These are phyloP conservation scores for Cupressus sempervirens DNA, from an alignment of 75 land plant genomes.

Conservation along the genomic window DNA sequence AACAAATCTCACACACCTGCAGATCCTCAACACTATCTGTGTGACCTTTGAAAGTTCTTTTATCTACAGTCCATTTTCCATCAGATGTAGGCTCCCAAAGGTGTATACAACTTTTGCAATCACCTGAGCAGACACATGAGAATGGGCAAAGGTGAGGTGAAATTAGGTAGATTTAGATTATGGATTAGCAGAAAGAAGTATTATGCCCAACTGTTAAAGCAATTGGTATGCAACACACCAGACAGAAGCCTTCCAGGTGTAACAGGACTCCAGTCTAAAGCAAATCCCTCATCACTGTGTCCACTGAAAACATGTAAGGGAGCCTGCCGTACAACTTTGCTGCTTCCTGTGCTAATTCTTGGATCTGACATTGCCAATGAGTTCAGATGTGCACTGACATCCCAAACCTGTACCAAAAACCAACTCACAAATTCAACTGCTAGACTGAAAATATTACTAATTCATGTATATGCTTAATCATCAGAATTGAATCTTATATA, in stretches of 20 bases:
- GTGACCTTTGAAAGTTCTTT: constrained; percentile 57
- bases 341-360: constrained; percentile 25
- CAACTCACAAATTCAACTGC: not conserved
- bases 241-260: constrained; percentile 77
- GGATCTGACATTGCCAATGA: constrained; percentile 59
- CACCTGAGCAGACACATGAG: constrained; percentile 39
- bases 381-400: constrained; percentile 63
- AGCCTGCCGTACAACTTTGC: constrained; percentile 38
- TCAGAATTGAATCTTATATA: not conserved
- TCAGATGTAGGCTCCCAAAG: constrained; percentile 81
- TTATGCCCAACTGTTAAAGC: not conserved
- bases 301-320: constrained; percentile 74
- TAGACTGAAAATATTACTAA: not conserved
- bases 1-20: constrained; percentile 32
- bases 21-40: constrained; percentile 76
- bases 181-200: too few species aligned
- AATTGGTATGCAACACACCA: constrained; percentile 36
- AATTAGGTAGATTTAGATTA: not conserved
- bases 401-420: constrained; percentile 70
- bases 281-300: constrained; percentile 96
- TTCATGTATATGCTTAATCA: not conserved
- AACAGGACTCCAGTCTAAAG: constrained; percentile 90
- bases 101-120: constrained; percentile 80
- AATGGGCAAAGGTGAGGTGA: too few species aligned
- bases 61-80: constrained; percentile 63